phyloP scores from a whole-genome alignment of 2,329 filamentous ascomycete genomes.

The Fusarium sp. region DNA sequence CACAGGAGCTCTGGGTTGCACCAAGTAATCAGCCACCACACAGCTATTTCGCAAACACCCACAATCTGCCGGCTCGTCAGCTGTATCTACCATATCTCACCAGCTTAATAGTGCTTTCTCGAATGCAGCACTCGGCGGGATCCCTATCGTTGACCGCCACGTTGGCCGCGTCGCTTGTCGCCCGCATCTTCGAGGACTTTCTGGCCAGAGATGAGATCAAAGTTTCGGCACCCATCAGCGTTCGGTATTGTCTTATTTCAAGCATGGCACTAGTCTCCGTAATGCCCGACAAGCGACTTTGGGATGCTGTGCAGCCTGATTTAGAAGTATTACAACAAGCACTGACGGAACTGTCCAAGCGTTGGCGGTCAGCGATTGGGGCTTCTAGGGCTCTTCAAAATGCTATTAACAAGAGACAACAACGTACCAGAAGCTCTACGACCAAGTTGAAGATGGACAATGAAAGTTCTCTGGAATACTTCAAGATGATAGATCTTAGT shows the following conservation, averaged over 20 bases:
- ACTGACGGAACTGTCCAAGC: neutral
- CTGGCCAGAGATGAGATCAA: neutral
- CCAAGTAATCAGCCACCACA: neutral
- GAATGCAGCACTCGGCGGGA: neutral
- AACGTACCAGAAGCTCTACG: neutral
- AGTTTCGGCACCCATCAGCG: neutral
- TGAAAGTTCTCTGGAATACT: neutral
- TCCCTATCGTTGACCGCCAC: neutral
- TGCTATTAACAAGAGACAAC: neutral
- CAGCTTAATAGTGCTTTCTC: neutral
- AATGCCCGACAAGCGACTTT: neutral
- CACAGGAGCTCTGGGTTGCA: neutral
- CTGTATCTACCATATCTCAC: neutral
- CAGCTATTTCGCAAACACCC: neutral
- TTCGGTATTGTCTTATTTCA: conserved; percentile 1
- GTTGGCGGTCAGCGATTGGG: neutral
- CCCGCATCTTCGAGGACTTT: neutral
- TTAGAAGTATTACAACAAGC: neutral
- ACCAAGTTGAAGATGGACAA: neutral
- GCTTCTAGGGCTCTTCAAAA: neutral
- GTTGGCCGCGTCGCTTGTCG: neutral
- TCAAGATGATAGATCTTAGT: neutral
- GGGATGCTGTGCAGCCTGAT: neutral
- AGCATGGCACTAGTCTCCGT: neutral
- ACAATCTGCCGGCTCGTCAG: neutral